phyloP scores from a whole-genome alignment of 23 red algal species.

The Rhodosorus marinus region DNA sequence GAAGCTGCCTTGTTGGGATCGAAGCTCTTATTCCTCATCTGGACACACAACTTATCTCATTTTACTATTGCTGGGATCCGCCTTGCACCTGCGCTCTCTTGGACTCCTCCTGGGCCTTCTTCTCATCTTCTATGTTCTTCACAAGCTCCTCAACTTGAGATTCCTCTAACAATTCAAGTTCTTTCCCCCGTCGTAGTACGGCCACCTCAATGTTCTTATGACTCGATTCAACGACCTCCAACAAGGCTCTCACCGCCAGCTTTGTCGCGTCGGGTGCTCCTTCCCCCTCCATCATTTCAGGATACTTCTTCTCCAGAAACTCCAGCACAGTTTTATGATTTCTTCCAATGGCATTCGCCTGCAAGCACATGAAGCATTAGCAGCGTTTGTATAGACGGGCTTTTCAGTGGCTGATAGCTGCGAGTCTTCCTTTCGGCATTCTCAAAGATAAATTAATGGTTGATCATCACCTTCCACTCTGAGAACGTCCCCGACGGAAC shows the following conservation, averaged over 20 bases:
- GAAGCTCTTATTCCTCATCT: too few relatives aligned
- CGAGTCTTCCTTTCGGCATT: too few relatives aligned
- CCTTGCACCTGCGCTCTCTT: constrained; percentile 3
- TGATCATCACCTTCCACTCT: constrained; percentile 98
- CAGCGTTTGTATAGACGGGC: too few relatives aligned
- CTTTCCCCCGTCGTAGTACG: constrained; percentile 32
- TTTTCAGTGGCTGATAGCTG: too few relatives aligned
- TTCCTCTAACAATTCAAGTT: constrained; percentile 36
- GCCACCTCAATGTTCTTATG: constrained; percentile 91
- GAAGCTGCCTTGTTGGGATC: too few relatives aligned
- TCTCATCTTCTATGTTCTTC: constrained; percentile 66
- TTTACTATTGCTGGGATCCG: not conserved
- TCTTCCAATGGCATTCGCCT: constrained; percentile 83
- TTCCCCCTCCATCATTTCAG: constrained; percentile 14
- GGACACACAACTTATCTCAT: too few relatives aligned
- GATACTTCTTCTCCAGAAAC: constrained; percentile 94
- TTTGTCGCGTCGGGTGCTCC: constrained; percentile 28
- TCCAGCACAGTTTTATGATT: constrained; percentile 91
- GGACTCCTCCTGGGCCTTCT: constrained; percentile 64
- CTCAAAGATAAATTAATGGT: too few relatives aligned
- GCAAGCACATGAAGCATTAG: too few relatives aligned
- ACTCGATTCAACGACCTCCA: constrained; percentile 90
- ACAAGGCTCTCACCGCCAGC: constrained; percentile 64
- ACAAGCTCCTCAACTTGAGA: constrained; percentile 45
- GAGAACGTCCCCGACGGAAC: constrained; percentile 88